Percentiles rank a stretch among this genome's conserved stretches.
phyloP scores from a whole-genome alignment of 73 alveolate species.

The Paramecium sonneborni region DNA sequence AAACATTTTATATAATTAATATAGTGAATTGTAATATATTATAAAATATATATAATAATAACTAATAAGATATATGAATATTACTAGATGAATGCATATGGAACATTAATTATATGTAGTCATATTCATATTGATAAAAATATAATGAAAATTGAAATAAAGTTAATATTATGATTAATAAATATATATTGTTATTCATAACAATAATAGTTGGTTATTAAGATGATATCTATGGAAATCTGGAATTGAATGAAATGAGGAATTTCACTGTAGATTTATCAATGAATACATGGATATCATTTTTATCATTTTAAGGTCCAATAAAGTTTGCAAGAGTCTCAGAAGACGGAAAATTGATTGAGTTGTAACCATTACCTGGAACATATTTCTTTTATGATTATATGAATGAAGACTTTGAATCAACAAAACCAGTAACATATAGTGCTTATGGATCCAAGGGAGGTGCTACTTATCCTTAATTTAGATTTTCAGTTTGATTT shows the following conservation, averaged over 20 bases:
- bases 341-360: background rate
- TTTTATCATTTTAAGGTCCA: background rate
- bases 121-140: background rate
- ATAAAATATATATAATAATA: too few relatives aligned
- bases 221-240: background rate
- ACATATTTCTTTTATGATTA: background rate
- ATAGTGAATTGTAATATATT: too few relatives aligned
- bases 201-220: background rate
- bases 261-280: background rate
- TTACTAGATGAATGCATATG: background rate
- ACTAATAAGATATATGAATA: too few relatives aligned
- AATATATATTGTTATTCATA: background rate
- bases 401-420: background rate
- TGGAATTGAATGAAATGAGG: background rate
- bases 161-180: background rate
- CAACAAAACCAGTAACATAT: background rate
- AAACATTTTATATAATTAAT: background rate
- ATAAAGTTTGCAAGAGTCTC: background rate
- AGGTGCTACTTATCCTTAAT: background rate
- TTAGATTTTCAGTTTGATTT: background rate
- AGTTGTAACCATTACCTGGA: background rate
- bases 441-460: background rate
- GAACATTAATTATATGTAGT: background rate
- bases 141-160: background rate
- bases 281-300: background rate